Evolutionary conservation across 345 rosid genomes (phyloP).

Genomic region (Eutrema yunnanense): DNA sequence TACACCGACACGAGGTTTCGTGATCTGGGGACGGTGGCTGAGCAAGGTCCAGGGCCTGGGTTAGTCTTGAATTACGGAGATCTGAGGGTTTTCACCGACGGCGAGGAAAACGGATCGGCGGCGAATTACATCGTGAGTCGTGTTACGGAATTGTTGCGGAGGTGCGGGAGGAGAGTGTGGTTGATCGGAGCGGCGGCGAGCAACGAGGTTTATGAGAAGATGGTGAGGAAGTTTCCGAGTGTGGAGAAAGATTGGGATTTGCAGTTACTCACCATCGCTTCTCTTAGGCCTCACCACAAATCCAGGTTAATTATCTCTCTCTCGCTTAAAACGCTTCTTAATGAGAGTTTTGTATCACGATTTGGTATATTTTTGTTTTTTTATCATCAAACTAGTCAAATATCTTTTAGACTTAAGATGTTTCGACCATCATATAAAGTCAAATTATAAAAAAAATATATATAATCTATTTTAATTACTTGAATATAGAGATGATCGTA

Average conservation of each 20-base stretch:
- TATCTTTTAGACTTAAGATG: neutral
- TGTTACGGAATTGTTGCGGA: conserved; percentile 42
- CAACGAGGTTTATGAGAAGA: conserved; percentile 53
- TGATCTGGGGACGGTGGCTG: conserved; percentile 38
- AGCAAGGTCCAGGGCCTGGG: conserved; percentile 43
- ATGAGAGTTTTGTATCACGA: neutral
- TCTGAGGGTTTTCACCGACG: conserved; percentile 35
- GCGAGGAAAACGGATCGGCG: conserved; percentile 17
- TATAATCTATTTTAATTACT: neutral
- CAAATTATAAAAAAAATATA: neutral
- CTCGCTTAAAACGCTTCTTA: neutral
- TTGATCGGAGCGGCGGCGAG: conserved; percentile 56
- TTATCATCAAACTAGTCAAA: no score
- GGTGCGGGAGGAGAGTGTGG: conserved; percentile 45
- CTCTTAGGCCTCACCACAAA: conserved; percentile 48
- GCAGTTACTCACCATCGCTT: conserved; percentile 66
- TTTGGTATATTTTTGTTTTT: neutral
- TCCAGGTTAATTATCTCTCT: conserved; percentile 47
- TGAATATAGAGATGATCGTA: neutral
- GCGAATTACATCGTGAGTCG: conserved; percentile 38
- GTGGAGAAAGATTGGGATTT: conserved; percentile 78
- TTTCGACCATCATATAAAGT: neutral
- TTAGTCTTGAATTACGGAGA: conserved; percentile 61
- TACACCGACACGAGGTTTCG: conserved; percentile 33
- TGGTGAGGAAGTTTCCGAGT: conserved; percentile 44